phyloP scores from a whole-genome alignment of 2,329 filamentous ascomycete genomes.

The Teratosphaeria destructans region DNA sequence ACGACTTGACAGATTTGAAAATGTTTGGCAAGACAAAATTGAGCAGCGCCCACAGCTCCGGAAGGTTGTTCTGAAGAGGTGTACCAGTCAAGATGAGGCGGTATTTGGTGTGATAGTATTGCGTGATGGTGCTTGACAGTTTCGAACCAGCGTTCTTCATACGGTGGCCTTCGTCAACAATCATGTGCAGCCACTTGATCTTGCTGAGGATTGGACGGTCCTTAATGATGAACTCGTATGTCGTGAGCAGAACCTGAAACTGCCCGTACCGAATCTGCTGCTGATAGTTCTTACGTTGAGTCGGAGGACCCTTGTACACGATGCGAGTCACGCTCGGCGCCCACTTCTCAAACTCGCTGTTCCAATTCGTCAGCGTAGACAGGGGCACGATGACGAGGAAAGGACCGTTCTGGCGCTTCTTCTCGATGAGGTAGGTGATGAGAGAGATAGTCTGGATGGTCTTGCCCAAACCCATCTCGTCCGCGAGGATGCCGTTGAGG shows the following conservation, averaged over 20 bases:
- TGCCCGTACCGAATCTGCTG: slow-evolving; percentile 87
- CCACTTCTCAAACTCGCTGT: slow-evolving; percentile 97
- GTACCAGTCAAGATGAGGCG: slow-evolving; percentile 96
- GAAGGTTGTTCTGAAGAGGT: slow-evolving; percentile 90
- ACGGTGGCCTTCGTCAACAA: slow-evolving; percentile 96
- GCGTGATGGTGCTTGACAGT: slow-evolving; percentile 83
- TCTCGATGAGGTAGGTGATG: slow-evolving; percentile 93
- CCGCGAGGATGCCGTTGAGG: slow-evolving; percentile 93
- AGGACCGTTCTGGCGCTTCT: slow-evolving; percentile 81
- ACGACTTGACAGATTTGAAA: slow-evolving; percentile 97
- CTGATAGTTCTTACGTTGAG: slow-evolving; percentile 77
- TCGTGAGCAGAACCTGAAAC: slow-evolving; percentile 94
- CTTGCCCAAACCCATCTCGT: slow-evolving; percentile 99
- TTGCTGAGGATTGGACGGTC: slow-evolving; percentile 90
- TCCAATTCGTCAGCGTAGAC: slow-evolving; percentile 98
- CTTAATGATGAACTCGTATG: slow-evolving; percentile 99
- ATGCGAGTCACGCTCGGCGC: slow-evolving; percentile 76
- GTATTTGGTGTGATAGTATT: slow-evolving; percentile 91
- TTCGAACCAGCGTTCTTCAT: slow-evolving; percentile 99
- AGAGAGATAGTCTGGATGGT: slow-evolving; percentile 98
- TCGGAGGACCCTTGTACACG: slow-evolving; percentile 94
- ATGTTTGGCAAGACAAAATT: slow-evolving; percentile 98
- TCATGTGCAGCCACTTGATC: slow-evolving; percentile 99
- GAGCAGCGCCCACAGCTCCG: slow-evolving; percentile 93
- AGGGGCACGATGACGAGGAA: slow-evolving; percentile 95